These are phyloP conservation scores for Tilletia walkeri DNA, from an alignment of 1,284 basidiomycete species.

Conservation along the genomic window DNA sequence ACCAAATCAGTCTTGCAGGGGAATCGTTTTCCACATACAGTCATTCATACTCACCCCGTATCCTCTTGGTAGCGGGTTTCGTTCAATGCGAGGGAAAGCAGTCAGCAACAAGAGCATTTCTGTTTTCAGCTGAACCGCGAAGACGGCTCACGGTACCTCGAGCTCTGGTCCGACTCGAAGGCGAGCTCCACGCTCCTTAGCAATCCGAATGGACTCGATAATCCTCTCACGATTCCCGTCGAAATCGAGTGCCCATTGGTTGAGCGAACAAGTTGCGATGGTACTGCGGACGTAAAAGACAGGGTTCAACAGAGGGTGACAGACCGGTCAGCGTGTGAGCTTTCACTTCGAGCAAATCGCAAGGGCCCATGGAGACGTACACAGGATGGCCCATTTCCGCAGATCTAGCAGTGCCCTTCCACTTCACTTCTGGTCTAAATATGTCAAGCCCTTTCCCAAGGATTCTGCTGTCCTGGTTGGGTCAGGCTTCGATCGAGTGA, in stretches of 20 bases:
- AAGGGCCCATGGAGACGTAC: too few relatives aligned
- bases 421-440: too few relatives aligned
- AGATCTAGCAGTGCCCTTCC: too few relatives aligned
- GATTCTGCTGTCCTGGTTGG: too few relatives aligned
- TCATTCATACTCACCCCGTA: constrained; percentile 28
- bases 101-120: not conserved
- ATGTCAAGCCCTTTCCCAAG: too few relatives aligned
- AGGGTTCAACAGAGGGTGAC: too few relatives aligned
- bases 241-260: constrained; percentile 95
- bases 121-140: not conserved
- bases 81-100: not conserved
- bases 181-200: constrained; percentile 83
- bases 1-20: not conserved
- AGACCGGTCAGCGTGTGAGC: too few relatives aligned
- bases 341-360: too few relatives aligned
- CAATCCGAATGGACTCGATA: constrained; percentile 78
- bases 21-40: too few relatives aligned
- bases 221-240: constrained; percentile 80
- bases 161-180: constrained; percentile 95
- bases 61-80: constrained; percentile 22
- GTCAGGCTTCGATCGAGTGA: too few relatives aligned
- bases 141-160: constrained; percentile 78
- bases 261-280: constrained; percentile 69
- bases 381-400: too few relatives aligned
- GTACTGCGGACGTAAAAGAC: not conserved